Percentiles rank a stretch among this genome's conserved stretches.
Conservation (phyloP, 306 rosid species). For the Castanea sativa region DNA sequence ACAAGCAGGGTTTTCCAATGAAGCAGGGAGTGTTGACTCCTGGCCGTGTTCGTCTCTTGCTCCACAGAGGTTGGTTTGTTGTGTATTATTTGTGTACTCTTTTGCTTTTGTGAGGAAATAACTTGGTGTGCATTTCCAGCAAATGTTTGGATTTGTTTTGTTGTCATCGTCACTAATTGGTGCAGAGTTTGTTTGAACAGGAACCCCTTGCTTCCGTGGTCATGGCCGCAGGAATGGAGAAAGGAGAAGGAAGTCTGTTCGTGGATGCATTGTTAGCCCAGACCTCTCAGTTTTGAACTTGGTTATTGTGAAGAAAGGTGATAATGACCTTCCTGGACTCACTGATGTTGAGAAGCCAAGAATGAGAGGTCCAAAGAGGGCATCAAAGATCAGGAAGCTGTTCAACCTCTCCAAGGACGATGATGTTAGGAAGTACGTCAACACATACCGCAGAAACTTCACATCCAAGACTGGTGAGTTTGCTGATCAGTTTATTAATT, state of each 20-base stretch:
- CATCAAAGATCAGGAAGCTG: conserved; percentile 49
- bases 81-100: not conserved
- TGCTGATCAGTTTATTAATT: not conserved
- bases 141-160: not conserved
- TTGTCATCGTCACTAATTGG: not conserved
- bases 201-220: conserved; percentile 50
- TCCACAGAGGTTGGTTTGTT: conserved; percentile 32
- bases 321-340: conserved; percentile 45
- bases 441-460: conserved; percentile 45
- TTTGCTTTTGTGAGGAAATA: not conserved
- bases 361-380: conserved; percentile 59
- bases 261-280: conserved; percentile 52
- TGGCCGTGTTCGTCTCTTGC: conserved; percentile 48
- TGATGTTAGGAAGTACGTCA: conserved; percentile 52
- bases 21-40: conserved; percentile 53
- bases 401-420: conserved; percentile 44
- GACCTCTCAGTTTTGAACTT: conserved; percentile 52
- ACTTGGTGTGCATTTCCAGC: too few relatives aligned
- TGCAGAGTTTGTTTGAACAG: conserved; percentile 11
- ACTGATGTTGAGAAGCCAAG: conserved; percentile 50
- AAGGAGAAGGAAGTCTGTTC: conserved; percentile 48
- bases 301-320: conserved; percentile 52
- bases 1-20: conserved; percentile 57
- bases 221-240: conserved; percentile 47
- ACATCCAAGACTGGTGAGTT: conserved; percentile 40